Evolutionary conservation across 208 protist genomes (phyloP), one percentile per base, ranked within the genome.

Genomic region (Wallacemonas collosoma): DNA sequence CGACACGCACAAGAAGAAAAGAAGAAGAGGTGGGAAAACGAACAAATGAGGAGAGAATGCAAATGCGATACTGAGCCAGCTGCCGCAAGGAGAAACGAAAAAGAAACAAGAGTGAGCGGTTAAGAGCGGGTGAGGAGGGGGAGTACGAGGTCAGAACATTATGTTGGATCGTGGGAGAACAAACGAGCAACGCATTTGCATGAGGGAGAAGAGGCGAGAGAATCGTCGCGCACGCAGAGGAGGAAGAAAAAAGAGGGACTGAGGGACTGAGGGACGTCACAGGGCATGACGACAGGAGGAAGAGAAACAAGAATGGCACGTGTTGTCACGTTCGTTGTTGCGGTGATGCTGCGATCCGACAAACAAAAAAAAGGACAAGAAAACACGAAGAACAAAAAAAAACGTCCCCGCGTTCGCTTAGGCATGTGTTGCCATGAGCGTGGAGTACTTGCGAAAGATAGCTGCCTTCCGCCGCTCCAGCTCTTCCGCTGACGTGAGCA

Each of bases 391-490:
- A 73, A 39, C 14, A 65, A 72, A 62, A 51, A 71, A 77, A 72
- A 65, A 71, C 26, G 26, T 26, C 26, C 26, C 26, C 26, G 63
- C 64, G 51, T 62, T 44, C 64, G 53, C 4, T 17, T 41, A 73
- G 54, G 35, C 43, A 14, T 62, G 48, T 5, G 45, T 48, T 68
- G 39, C 71, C 56, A 54, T 44, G 50, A 68, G 58, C 12, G 58
- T 68, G 17, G 66, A 65, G 65, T 97, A 82, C 65, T 93, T 89
- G 51, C 94, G 71, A 69, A 99, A 80, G 75, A 99, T 94, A 39
- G 94, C 87, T 68, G 97, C 91, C 57, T 99, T 86, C 62, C 95
- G 86, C 68, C 97, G 87, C 79, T 99, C 85, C 63, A 93, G 61
- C 56, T 88, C 87, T 40, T 79, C 80, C 9, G 82, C 64, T 2